Percentiles rank a stretch among this genome's conserved stretches.
phyloP scores from a whole-genome alignment of 768 basidiomycete species.

The Lepiota venenata region DNA sequence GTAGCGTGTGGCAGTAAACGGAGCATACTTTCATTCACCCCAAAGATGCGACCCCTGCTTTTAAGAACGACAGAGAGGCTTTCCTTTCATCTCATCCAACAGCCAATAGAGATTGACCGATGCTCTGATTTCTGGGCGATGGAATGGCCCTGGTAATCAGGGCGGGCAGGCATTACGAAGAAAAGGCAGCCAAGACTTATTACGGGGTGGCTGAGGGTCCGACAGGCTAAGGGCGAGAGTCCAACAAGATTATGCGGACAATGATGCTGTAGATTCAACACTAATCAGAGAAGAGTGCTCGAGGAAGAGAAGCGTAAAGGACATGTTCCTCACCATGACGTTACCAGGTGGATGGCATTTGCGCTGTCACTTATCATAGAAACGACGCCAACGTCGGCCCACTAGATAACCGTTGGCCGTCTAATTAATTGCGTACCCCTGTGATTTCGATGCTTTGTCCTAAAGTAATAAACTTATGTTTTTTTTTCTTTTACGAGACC shows the following conservation, averaged over 20 bases:
- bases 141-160: background rate
- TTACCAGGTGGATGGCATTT: slow-evolving; percentile 8
- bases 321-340: background rate
- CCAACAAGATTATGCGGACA: background rate
- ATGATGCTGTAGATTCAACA: background rate
- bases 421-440: background rate
- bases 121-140: background rate
- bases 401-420: background rate
- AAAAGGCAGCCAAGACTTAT: background rate
- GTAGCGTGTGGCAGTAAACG: background rate
- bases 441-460: background rate
- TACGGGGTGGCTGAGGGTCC: slow-evolving; percentile 3
- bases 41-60: background rate
- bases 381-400: background rate
- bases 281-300: background rate
- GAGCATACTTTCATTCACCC: background rate
- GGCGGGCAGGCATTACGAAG: background rate
- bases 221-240: background rate
- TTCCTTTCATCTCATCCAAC: background rate
- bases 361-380: slow-evolving; percentile 8
- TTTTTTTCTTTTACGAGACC: no score
- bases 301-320: background rate
- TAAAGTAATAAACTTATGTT: no score
- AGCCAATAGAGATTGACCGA: background rate
- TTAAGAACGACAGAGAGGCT: background rate